These are phyloP conservation scores for Eragrostis curvula DNA, from an alignment of 176 grass and related monocot genomes.

Conservation along the genomic window DNA sequence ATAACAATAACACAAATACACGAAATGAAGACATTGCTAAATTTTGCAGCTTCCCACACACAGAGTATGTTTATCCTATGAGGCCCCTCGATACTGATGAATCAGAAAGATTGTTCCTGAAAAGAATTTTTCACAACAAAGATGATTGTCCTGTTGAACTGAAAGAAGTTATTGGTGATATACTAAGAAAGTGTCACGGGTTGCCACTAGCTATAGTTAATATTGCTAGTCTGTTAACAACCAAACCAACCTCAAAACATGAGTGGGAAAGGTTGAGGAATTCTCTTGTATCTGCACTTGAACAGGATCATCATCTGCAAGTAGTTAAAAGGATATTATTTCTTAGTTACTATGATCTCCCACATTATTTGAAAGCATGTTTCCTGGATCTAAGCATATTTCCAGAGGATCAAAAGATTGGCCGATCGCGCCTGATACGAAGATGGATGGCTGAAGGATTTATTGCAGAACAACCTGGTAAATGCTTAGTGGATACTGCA, in stretches of 20 bases:
- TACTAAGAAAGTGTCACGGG: slow-evolving; percentile 31
- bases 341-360: slow-evolving; percentile 36
- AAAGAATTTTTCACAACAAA: slow-evolving; percentile 19
- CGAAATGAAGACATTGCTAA: slow-evolving; percentile 36
- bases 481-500: background rate
- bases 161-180: slow-evolving; percentile 4
- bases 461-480: background rate
- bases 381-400: slow-evolving; percentile 30
- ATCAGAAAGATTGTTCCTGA: slow-evolving; percentile 32
- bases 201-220: slow-evolving; percentile 39
- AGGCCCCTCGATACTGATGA: slow-evolving; percentile 4
- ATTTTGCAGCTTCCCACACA: slow-evolving; percentile 8
- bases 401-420: slow-evolving; percentile 26
- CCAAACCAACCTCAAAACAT: background rate
- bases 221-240: slow-evolving; percentile 30
- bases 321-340: slow-evolving; percentile 22
- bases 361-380: slow-evolving; percentile 35
- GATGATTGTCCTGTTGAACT: slow-evolving; percentile 11
- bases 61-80: slow-evolving; percentile 8
- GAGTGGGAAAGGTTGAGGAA: slow-evolving; percentile 20
- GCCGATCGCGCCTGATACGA: background rate
- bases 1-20: slow-evolving; percentile 24
- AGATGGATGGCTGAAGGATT: slow-evolving; percentile 45
- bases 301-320: slow-evolving; percentile 22
- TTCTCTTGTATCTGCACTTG: background rate